These are phyloP conservation scores for Metschnikowia hibisci DNA, from an alignment of 805 yeast genomes.

Conservation along the genomic window DNA sequence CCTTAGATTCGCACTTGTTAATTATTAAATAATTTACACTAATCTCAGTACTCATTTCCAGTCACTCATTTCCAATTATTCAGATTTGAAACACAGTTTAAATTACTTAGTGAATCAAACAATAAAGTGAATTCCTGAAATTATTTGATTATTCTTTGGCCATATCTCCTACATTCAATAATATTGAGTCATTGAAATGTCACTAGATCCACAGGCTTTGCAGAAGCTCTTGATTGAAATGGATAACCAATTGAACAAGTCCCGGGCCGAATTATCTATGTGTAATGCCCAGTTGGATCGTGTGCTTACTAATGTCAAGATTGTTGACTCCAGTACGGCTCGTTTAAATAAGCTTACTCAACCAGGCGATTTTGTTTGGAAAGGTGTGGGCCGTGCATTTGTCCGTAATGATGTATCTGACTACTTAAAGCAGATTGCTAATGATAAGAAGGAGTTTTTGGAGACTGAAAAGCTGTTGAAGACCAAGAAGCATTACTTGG, in stretches of 20 bases:
- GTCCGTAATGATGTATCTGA: conserved; percentile 41
- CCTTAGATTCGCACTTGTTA: no score
- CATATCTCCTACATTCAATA: no score
- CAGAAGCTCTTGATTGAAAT: conserved; percentile 60
- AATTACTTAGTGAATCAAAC: no score
- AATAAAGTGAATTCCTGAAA: no score
- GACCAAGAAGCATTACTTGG: conserved; percentile 69
- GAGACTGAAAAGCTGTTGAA: conserved; percentile 59
- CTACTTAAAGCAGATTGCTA: conserved; percentile 46
- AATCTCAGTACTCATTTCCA: no score
- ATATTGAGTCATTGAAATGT: conserved; percentile 24
- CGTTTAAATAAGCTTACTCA: conserved; percentile 46
- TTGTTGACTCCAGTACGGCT: conserved; percentile 53
- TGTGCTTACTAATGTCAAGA: conserved; percentile 45
- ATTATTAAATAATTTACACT: no score
- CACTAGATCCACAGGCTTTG: conserved; percentile 44
- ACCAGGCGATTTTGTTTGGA: conserved; percentile 59
- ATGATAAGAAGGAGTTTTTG: conserved; percentile 49
- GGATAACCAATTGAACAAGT: conserved; percentile 58
- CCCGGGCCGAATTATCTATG: conserved; percentile 56
- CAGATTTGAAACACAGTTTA: no score
- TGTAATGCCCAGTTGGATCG: conserved; percentile 51
- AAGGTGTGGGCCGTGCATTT: conserved; percentile 80
- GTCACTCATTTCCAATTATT: no score
- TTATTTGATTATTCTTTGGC: no score